These are phyloP conservation scores for Serendipita indica DNA, from an alignment of 768 basidiomycete genomes.

Conservation along the genomic window DNA sequence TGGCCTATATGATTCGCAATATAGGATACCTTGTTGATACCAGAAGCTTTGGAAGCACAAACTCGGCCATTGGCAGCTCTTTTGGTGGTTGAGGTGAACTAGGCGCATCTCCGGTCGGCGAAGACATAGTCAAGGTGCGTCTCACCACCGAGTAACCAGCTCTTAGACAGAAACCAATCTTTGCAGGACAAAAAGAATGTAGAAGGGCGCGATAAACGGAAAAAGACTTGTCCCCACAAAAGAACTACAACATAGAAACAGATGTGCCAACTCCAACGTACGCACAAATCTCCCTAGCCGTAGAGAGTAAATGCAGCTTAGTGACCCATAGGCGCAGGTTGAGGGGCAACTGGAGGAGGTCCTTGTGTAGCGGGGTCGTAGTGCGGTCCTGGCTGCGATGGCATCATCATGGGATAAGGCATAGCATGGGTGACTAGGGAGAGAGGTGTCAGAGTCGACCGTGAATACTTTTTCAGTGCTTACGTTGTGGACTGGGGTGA, in stretches of 20 bases:
- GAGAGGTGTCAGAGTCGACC: slow-evolving; percentile 21
- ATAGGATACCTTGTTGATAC: not conserved
- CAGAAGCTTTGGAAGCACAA: not conserved
- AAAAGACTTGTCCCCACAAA: slow-evolving; percentile 2
- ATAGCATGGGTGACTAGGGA: slow-evolving; percentile 66
- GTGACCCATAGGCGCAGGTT: slow-evolving; percentile 11
- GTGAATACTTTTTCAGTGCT: slow-evolving; percentile 21
- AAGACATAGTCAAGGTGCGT: not conserved
- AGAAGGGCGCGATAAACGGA: slow-evolving; percentile 7
- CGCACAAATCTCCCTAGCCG: too few species aligned
- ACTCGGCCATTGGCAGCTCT: not conserved
- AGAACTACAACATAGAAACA: slow-evolving; percentile 11
- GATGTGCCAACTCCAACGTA: too few species aligned
- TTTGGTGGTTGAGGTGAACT: not conserved
- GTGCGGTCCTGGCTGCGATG: slow-evolving; percentile 39
- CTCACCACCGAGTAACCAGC: not conserved
- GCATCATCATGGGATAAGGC: slow-evolving; percentile 89
- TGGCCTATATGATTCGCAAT: too few species aligned
- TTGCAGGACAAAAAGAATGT: not conserved
- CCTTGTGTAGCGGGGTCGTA: not conserved
- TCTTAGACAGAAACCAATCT: not conserved
- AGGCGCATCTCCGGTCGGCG: not conserved
- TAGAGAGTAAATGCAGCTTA: too few species aligned
- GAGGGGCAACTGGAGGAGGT: slow-evolving; percentile 7
- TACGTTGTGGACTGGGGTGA: slow-evolving; percentile 81